Percentiles rank a stretch among this genome's conserved stretches.
phyloP scores from a whole-genome alignment of 176 grass and related monocot species.

The Paspalum vaginatum region DNA sequence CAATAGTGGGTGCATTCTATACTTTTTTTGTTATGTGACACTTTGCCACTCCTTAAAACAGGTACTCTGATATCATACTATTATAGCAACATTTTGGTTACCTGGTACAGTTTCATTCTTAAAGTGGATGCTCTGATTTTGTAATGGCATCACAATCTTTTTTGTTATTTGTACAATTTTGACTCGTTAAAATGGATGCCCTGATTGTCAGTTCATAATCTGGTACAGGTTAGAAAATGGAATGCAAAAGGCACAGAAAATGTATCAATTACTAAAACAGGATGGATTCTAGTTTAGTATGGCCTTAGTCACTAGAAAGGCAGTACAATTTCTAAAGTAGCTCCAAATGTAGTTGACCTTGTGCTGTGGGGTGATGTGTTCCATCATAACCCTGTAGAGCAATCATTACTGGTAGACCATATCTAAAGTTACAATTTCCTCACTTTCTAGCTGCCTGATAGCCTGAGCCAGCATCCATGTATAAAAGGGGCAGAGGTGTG shows the following conservation, averaged over 20 bases:
- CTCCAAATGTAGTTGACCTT: constrained; percentile 63
- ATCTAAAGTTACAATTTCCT: constrained; percentile 42
- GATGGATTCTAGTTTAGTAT: constrained; percentile 3
- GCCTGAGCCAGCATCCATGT: constrained; percentile 32
- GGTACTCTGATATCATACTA: neutral
- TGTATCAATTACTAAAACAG: constrained; percentile 19
- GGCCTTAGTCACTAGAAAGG: constrained; percentile 46
- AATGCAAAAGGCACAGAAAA: constrained; percentile 14
- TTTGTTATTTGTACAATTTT: neutral
- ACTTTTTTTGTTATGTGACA: constrained; percentile 32
- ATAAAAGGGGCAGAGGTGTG: constrained; percentile 57
- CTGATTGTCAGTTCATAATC: neutral
- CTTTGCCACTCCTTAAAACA: neutral
- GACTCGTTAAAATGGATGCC: neutral
- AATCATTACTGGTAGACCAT: constrained; percentile 67
- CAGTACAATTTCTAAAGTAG: constrained; percentile 43
- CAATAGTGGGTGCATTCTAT: constrained; percentile 39
- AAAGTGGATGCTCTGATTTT: neutral
- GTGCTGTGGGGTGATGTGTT: constrained; percentile 44
- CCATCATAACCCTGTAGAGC: constrained; percentile 48
- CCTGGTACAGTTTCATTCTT: neutral
- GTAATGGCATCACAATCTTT: neutral
- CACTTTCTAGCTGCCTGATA: constrained; percentile 31
- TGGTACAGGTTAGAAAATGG: neutral
- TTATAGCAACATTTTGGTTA: neutral